These are phyloP conservation scores for Populus hybrid DNA, from an alignment of 441 rosid genomes.

Conservation along the genomic window DNA sequence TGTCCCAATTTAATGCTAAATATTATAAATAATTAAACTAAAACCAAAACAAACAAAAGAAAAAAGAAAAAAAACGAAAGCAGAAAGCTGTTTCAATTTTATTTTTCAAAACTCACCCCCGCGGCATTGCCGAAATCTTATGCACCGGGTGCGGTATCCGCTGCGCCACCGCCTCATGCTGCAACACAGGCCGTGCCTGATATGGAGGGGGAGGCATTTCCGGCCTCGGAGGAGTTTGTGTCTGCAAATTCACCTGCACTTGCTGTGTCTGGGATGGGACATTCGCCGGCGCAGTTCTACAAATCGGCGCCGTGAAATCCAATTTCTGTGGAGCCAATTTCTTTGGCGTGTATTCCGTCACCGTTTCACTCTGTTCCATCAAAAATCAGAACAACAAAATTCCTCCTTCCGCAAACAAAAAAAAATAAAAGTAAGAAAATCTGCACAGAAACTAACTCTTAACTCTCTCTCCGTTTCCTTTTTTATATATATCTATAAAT, in stretches of 20 bases:
- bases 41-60: neutral
- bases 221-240: slow-evolving; percentile 2
- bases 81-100: neutral
- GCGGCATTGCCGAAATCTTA: slow-evolving; percentile 12
- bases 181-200: slow-evolving; percentile 18
- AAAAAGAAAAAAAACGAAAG: too few species aligned
- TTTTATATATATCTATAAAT: too few species aligned
- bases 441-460: neutral
- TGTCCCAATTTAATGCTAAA: neutral
- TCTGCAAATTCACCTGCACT: slow-evolving; percentile 1
- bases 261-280: slow-evolving; percentile 13
- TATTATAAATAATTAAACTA: neutral
- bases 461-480: neutral
- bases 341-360: slow-evolving; percentile 55
- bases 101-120: slow-evolving; percentile 14
- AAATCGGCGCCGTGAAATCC: slow-evolving; percentile 48
- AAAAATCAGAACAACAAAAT: neutral
- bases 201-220: slow-evolving; percentile 15
- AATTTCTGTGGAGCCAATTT: slow-evolving; percentile 71
- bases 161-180: slow-evolving; percentile 15
- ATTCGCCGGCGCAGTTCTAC: neutral
- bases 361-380: slow-evolving; percentile 25
- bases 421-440: neutral
- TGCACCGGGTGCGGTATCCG: slow-evolving; percentile 42
- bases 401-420: neutral